These are phyloP conservation scores for Aspergillus floridensis DNA, from an alignment of 2,329 filamentous ascomycete genomes.

Conservation along the genomic window DNA sequence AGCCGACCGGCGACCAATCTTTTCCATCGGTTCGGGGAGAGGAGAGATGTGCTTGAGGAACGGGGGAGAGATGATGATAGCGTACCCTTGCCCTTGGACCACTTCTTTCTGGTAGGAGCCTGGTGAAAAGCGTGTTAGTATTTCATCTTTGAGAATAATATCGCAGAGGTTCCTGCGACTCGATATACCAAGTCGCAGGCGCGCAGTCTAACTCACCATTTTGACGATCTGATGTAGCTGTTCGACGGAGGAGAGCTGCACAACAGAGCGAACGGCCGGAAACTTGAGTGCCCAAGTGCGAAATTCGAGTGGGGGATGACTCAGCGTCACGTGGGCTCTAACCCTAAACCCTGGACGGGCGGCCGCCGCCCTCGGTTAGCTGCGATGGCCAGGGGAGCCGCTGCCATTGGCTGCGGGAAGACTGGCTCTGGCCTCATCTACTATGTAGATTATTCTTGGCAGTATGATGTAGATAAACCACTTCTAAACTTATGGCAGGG, in stretches of 20 bases:
- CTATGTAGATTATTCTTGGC: not conserved
- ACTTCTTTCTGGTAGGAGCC: constrained; percentile 58
- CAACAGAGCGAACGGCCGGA: constrained; percentile 21
- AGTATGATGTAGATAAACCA: too few relatives aligned
- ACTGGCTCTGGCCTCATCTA: constrained; percentile 2
- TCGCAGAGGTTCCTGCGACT: not conserved
- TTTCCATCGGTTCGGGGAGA: not conserved
- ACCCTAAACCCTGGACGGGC: constrained; percentile 35
- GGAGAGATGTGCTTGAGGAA: not conserved
- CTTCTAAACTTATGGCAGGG: too few relatives aligned
- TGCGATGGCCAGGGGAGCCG: not conserved
- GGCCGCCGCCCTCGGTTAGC: constrained; percentile 20
- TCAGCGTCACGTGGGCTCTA: constrained; percentile 19
- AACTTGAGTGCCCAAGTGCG: constrained; percentile 30
- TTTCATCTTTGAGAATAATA: constrained; percentile 13
- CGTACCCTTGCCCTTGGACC: constrained; percentile 58
- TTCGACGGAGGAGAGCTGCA: constrained; percentile 33
- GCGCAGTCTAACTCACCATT: constrained; percentile 33
- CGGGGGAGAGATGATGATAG: constrained; percentile 10
- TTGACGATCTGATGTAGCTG: constrained; percentile 38
- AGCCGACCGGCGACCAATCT: constrained; percentile 13
- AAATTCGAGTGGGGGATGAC: constrained; percentile 42
- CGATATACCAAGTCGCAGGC: not conserved
- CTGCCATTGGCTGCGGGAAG: constrained; percentile 12
- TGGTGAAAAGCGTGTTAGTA: constrained; percentile 44